A percentile compares a stretch with the other conserved stretches of the same genome.
Conservation (phyloP, 495 filamentous ascomycete species). For the Filosporella fistucella region DNA sequence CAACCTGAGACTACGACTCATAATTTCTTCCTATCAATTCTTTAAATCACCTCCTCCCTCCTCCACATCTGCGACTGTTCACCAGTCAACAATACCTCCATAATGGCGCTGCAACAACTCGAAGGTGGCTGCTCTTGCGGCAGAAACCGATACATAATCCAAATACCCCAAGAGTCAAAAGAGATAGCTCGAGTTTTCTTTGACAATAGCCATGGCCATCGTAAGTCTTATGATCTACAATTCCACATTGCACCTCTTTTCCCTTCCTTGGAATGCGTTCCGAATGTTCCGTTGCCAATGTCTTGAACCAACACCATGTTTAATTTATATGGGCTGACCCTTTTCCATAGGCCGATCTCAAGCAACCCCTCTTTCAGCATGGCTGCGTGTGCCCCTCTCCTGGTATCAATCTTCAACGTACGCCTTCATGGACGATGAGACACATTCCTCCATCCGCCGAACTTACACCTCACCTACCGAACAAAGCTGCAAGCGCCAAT, state of each 20-base stretch:
- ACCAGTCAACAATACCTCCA: not conserved
- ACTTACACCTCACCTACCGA: conserved; percentile 60
- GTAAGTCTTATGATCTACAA: no score
- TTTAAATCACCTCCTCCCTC: not conserved
- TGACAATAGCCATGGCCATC: conserved; percentile 62
- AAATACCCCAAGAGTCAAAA: conserved; percentile 51
- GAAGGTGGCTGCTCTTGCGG: conserved; percentile 80
- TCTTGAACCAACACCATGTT: no score
- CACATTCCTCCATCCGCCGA: conserved; percentile 63
- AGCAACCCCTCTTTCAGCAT: conserved; percentile 66
- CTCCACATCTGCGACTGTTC: not conserved
- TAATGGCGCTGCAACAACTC: conserved; percentile 48
- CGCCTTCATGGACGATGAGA: conserved; percentile 75
- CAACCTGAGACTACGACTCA: not conserved
- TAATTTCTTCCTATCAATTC: not conserved
- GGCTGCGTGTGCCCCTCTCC: conserved; percentile 72
- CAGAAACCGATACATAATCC: conserved; percentile 74
- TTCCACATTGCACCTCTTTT: no score
- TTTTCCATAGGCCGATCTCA: conserved; percentile 52
- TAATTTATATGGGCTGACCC: no score
- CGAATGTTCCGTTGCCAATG: not conserved
- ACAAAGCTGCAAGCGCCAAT: conserved; percentile 60
- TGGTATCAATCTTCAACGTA: conserved; percentile 70
- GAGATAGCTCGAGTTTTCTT: conserved; percentile 64
- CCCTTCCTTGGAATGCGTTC: no score